Evolutionary conservation across 257 asterid species (phyloP).

Genomic region (Solanum chaucha): DNA sequence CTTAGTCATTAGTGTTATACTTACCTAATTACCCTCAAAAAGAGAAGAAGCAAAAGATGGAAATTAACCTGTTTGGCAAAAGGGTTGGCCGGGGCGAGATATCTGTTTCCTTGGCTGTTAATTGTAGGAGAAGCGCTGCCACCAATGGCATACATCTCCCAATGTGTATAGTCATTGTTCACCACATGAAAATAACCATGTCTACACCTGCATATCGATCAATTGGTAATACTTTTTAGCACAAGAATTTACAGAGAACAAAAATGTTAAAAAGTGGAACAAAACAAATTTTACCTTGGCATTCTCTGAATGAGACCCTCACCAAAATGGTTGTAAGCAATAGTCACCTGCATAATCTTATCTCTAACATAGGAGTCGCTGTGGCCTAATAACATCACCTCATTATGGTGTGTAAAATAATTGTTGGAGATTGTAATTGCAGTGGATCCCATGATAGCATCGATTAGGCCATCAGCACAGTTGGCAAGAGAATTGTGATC

Average conservation of each 20-base stretch:
- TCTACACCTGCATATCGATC: slow-evolving; percentile 56
- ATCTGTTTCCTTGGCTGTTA: slow-evolving; percentile 93
- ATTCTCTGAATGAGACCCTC: slow-evolving; percentile 46
- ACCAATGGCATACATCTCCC: slow-evolving; percentile 96
- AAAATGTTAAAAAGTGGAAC: background rate
- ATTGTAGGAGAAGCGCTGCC: slow-evolving; percentile 96
- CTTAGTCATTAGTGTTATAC: background rate
- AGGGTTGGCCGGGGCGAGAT: slow-evolving; percentile 63
- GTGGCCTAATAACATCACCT: slow-evolving; percentile 59
- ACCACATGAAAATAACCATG: slow-evolving; percentile 92
- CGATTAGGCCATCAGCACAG: slow-evolving; percentile 83
- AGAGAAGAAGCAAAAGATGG: background rate
- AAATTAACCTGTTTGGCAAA: slow-evolving; percentile 67
- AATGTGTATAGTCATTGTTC: slow-evolving; percentile 85
- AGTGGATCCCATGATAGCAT: slow-evolving; percentile 81
- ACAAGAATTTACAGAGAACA: background rate
- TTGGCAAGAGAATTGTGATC: slow-evolving; percentile 73
- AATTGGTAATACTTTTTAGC: background rate
- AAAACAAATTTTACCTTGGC: slow-evolving; percentile 25
- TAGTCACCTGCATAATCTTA: slow-evolving; percentile 46
- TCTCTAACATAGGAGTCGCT: slow-evolving; percentile 32
- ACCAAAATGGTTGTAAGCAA: slow-evolving; percentile 53
- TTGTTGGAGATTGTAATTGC: slow-evolving; percentile 84
- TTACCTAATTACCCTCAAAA: background rate
- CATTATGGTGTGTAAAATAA: slow-evolving; percentile 78